Percentiles rank a stretch among this genome's conserved stretches.
Conservation (phyloP, 1,139 yeast genomes). For the Wickerhamiella pararugosa region DNA sequence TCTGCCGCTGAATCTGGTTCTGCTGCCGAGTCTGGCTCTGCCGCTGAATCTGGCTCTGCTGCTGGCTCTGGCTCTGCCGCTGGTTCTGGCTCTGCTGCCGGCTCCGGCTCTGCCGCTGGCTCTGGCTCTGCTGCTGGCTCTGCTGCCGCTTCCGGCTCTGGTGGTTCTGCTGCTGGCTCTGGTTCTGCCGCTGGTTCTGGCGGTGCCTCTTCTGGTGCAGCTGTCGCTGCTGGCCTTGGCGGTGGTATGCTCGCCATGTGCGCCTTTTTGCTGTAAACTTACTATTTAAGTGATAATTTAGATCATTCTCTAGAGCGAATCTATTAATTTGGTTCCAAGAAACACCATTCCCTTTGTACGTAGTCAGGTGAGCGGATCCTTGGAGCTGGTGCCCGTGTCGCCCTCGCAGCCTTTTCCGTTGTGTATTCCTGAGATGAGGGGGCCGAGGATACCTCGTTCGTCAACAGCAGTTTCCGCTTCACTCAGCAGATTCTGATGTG, state of each 20-base stretch:
- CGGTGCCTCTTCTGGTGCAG: conserved; percentile 5
- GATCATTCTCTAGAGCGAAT: no score
- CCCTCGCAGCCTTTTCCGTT: conserved; percentile 98
- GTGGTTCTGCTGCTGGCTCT: conserved; percentile 1
- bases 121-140: neutral
- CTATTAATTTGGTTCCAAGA: no score
- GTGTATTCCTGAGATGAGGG: conserved; percentile 99
- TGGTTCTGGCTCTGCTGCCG: no score
- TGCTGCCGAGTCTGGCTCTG: neutral
- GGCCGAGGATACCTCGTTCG: conserved; percentile 99
- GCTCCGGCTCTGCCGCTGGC: neutral
- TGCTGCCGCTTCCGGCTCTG: conserved; percentile 1
- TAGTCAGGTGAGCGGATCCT: conserved; percentile 99
- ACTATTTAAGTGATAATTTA: conserved; percentile 1
- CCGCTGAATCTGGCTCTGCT: neutral
- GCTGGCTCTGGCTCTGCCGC: neutral
- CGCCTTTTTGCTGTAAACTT: conserved; percentile 11
- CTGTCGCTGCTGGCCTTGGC: conserved; percentile 19
- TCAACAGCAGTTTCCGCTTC: conserved; percentile 99
- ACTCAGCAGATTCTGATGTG: conserved; percentile 99
- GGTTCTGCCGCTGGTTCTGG: neutral
- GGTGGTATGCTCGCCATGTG: conserved; percentile 17
- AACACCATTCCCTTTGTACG: conserved; percentile 96
- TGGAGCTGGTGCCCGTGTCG: conserved; percentile 99
- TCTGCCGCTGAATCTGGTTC: neutral